Conservation (phyloP, 441 rosid species). For the Erodium moschatum region DNA sequence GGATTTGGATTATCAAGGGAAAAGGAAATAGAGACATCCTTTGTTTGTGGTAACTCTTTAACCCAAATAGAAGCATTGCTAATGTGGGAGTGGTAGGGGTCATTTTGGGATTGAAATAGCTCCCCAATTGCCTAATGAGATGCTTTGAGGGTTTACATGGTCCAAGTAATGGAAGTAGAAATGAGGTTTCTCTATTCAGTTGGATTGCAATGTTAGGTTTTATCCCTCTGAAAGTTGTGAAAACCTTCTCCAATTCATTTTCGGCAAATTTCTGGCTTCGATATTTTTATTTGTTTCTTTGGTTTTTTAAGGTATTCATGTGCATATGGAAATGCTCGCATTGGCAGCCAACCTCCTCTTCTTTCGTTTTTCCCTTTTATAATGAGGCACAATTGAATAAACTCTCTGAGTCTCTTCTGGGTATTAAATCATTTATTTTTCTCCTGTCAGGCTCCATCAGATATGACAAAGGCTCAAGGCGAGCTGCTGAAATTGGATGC, state of each 20-base stretch:
- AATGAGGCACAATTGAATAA: neutral
- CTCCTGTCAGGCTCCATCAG: constrained; percentile 28
- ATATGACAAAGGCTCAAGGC: constrained; percentile 24
- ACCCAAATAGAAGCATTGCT: neutral
- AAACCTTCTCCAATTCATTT: constrained; percentile 32
- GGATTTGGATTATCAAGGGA: neutral
- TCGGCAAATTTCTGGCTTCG: constrained; percentile 10
- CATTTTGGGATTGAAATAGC: constrained; percentile 28
- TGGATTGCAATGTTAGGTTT: constrained; percentile 23
- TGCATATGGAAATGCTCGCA: neutral
- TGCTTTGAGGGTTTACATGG: constrained; percentile 44
- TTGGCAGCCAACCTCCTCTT: neutral
- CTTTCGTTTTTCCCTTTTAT: neutral
- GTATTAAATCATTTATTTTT: constrained; percentile 3
- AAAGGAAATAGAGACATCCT: neutral
- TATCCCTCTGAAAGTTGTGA: constrained; percentile 35
- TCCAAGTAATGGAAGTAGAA: constrained; percentile 10
- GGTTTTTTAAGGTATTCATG: neutral
- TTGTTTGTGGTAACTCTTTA: constrained; percentile 1
- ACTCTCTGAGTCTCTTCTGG: neutral
- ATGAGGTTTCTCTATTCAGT: constrained; percentile 11
- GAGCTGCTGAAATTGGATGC: constrained; percentile 39
- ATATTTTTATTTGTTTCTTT: constrained; percentile 2
- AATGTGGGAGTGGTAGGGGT: constrained; percentile 1
- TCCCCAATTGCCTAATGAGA: constrained; percentile 32